Percentiles rank a stretch among this genome's conserved stretches.
These are phyloP conservation scores for Dendrobium huoshanense DNA, from an alignment of 106 monocot species.

Conservation along the genomic window DNA sequence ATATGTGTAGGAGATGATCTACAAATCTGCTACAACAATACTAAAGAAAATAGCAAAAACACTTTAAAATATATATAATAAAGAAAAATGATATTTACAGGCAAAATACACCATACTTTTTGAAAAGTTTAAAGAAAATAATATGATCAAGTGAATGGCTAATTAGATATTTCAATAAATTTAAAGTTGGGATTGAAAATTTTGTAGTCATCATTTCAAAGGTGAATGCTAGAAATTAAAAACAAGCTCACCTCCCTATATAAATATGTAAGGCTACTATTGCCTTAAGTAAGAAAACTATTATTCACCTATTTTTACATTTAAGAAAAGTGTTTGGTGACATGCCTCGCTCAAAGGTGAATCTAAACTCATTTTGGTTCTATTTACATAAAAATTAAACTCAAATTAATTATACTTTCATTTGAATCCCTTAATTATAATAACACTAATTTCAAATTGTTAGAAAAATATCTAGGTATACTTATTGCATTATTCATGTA, in stretches of 20 bases:
- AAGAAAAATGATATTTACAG: too few species aligned
- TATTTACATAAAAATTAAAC: neutral
- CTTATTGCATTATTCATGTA: too few species aligned
- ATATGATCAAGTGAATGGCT: neutral
- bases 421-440: neutral
- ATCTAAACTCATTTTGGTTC: neutral
- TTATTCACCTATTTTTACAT: neutral
- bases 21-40: too few species aligned
- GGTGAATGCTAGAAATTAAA: neutral
- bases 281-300: neutral
- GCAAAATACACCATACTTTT: too few species aligned
- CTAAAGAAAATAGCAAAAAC: too few species aligned
- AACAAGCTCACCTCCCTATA: neutral
- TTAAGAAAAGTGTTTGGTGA: neutral
- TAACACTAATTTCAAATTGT: neutral
- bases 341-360: neutral
- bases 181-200: neutral
- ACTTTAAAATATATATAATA: too few species aligned
- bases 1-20: too few species aligned
- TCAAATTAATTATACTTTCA: neutral
- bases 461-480: neutral
- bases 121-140: neutral
- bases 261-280: neutral
- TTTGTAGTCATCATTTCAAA: neutral
- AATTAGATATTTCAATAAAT: neutral